Evolutionary conservation across 352 stramenopile genomes (phyloP), one percentile per base, ranked within the genome.

Genomic region (Saprolegnia parasitica): DNA sequence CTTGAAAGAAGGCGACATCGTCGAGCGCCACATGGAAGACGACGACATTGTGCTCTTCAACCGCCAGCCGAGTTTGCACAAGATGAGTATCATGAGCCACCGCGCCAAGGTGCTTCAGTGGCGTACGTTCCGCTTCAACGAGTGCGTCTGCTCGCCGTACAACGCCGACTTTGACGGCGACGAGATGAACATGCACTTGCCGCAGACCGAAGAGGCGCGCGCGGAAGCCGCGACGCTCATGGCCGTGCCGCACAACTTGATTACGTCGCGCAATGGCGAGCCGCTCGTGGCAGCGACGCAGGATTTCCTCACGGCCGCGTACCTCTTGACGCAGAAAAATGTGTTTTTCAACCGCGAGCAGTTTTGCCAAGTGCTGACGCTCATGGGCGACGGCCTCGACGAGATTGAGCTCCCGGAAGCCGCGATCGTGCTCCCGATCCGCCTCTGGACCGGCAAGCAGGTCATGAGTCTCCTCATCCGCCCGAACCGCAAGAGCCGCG

Each of bases 151-250:
- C 80, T 96, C 96, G 56, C 97, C 98, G 35, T 99, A 99, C 79
- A 99, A 99, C 58, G 97, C 97, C 42, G 98, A 99, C 79, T 99
- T 99, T 74, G 97, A 99, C 79, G 97, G 97, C 66, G 97, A 99
- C 72, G 97, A 99, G 76, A 99, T 99, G 97, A 99, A 99, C 78
- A 98, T 99, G 89, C 90, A 97, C 75, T 76, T 99, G 23, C 98
- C 98, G 24, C 98, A 99, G 80, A 99, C 97, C 0, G 97, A 99
- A 73, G 97, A 99, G 71, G 98, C 98, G 21, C 86, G 96, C 39
- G 91, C 96, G 6, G 98, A 99, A 76, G 97, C 97, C 0, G 92
- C 91, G 66, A 87, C 93, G 58, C 81, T 99, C 9, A 99, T 99
- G 96, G 91, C 91, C n/a, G 97, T 99, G 46, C 88, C 97, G 68